Percentiles rank a stretch among this genome's conserved stretches.
Conservation (phyloP, 2,329 filamentous ascomycete genomes). For the Bipolaris oryzae region DNA sequence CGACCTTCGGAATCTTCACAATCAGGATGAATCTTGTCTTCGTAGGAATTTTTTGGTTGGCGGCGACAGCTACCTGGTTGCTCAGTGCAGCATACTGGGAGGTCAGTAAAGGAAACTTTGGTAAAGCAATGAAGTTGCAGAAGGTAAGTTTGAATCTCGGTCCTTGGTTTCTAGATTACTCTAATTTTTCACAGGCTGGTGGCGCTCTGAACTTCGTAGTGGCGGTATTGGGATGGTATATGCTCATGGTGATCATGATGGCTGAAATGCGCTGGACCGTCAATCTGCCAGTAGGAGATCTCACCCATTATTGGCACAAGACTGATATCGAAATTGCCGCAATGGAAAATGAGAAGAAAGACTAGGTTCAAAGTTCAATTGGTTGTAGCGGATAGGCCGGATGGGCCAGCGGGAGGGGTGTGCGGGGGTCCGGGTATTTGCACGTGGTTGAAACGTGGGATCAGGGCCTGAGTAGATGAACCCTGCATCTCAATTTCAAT, state of each 20-base stretch:
- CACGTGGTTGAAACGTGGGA: background rate
- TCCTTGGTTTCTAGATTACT: background rate
- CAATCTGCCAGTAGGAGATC: conserved; percentile 58
- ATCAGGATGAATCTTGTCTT: conserved; percentile 59
- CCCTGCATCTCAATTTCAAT: background rate
- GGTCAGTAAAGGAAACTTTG: conserved; percentile 53
- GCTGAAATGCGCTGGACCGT: conserved; percentile 60
- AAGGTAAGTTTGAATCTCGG: conserved; percentile 47
- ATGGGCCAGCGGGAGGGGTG: background rate
- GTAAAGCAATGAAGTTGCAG: conserved; percentile 52
- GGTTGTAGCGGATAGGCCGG: too few species aligned
- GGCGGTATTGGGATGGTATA: conserved; percentile 58
- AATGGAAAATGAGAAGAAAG: conserved; percentile 37
- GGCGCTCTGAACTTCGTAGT: conserved; percentile 54
- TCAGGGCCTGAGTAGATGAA: background rate
- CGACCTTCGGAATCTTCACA: conserved; percentile 60
- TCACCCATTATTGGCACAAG: conserved; percentile 56
- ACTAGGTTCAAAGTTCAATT: conserved; percentile 12
- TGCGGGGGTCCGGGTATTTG: background rate
- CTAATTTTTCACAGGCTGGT: conserved; percentile 35
- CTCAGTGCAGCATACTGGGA: conserved; percentile 59
- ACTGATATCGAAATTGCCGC: conserved; percentile 36
- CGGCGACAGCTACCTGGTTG: conserved; percentile 54
- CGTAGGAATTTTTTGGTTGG: conserved; percentile 57
- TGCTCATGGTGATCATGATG: conserved; percentile 61